phyloP scores from a whole-genome alignment of 164 flowering plant species.

The Aristolochia californica region DNA sequence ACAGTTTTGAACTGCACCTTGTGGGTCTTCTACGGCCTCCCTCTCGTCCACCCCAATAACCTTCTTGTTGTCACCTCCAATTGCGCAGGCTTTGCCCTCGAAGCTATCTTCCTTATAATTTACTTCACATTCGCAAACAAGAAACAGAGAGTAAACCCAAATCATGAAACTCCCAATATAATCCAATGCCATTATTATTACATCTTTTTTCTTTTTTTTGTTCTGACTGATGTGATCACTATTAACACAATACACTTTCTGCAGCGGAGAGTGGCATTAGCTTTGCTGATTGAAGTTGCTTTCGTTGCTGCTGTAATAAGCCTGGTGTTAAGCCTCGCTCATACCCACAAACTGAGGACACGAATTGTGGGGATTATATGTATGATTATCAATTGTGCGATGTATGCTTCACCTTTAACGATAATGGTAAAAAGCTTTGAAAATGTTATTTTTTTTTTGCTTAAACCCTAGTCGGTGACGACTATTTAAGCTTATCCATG shows the following conservation, averaged over 20 bases:
- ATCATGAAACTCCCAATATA: too few species aligned
- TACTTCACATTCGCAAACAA: constrained; percentile 18
- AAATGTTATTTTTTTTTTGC: background rate
- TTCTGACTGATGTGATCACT: too few species aligned
- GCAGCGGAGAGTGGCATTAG: constrained; percentile 8
- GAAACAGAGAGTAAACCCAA: constrained; percentile 27
- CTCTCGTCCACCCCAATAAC: constrained; percentile 36
- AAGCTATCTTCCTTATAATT: constrained; percentile 15
- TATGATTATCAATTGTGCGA: constrained; percentile 33
- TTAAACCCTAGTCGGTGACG: too few species aligned
- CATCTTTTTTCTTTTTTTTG: background rate
- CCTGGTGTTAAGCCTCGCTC: constrained; percentile 15
- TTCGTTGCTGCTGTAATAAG: constrained; percentile 18
- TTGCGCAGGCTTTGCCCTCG: constrained; percentile 20
- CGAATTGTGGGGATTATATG: constrained; percentile 46
- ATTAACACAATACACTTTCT: background rate
- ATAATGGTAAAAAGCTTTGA: constrained; percentile 11
- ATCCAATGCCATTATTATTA: too few species aligned
- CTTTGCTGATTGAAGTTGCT: constrained; percentile 13
- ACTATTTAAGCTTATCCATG: too few species aligned
- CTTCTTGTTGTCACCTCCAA: constrained; percentile 33
- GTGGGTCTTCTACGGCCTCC: constrained; percentile 39
- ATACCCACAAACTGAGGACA: constrained; percentile 21
- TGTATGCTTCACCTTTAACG: constrained; percentile 59
- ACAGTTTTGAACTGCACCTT: constrained; percentile 27